These are phyloP conservation scores for Garcia nutans DNA, from an alignment of 345 rosid species.

Conservation along the genomic window DNA sequence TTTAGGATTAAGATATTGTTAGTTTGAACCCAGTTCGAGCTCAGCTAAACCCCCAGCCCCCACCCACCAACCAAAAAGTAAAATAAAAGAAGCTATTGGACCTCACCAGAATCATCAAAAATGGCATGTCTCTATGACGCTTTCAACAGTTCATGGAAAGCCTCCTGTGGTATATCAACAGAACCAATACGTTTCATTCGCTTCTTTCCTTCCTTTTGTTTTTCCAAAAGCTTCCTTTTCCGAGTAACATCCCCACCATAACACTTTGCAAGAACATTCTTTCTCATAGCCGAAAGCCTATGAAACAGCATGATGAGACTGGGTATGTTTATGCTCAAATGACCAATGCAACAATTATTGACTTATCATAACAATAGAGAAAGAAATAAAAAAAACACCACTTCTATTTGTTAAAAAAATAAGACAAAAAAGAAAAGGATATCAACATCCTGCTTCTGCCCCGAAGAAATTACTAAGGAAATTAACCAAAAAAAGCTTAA, in stretches of 20 bases:
- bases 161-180: slow-evolving; percentile 96
- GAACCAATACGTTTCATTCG: slow-evolving; percentile 97
- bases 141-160: slow-evolving; percentile 84
- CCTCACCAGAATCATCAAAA: slow-evolving; percentile 6
- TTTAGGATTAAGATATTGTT: no score
- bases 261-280: slow-evolving; percentile 96
- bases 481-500: neutral
- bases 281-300: slow-evolving; percentile 90
- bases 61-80: no score
- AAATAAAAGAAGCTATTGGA: neutral
- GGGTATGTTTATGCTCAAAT: neutral
- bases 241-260: slow-evolving; percentile 95
- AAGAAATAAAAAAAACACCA: neutral
- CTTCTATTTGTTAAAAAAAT: neutral
- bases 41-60: neutral
- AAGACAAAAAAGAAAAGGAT: neutral
- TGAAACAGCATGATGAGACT: slow-evolving; percentile 15
- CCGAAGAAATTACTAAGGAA: neutral
- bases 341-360: neutral
- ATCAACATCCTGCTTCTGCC: neutral
- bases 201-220: slow-evolving; percentile 98
- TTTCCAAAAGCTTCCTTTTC: slow-evolving; percentile 89
- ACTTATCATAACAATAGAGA: neutral
- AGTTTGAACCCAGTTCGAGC: no score
- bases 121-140: slow-evolving; percentile 51